Evolutionary conservation across 2,329 filamentous ascomycete genomes (phyloP).

Genomic region (Hypoxylon sp.): DNA sequence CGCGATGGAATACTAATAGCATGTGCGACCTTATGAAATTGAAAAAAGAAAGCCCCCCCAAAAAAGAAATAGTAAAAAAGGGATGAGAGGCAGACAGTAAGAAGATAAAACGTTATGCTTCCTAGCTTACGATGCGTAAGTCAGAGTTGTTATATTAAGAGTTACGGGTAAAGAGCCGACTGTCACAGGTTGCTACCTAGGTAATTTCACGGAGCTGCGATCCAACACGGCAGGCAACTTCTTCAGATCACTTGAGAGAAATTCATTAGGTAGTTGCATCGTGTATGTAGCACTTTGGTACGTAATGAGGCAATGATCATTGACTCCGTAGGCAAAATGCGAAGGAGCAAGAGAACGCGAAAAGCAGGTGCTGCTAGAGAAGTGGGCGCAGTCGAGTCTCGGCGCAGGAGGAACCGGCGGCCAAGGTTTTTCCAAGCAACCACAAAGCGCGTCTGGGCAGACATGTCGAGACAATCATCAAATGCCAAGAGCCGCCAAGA

Average conservation of each 20-base stretch:
- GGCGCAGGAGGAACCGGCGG: slow-evolving; percentile 47
- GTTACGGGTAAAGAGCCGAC: slow-evolving; percentile 5
- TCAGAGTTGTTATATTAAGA: neutral
- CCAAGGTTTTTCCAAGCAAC: slow-evolving; percentile 39
- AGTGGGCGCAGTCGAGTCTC: slow-evolving; percentile 49
- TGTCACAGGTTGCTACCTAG: slow-evolving; percentile 1
- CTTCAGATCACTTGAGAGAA: slow-evolving; percentile 13
- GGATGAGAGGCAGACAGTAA: neutral
- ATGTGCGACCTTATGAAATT: neutral
- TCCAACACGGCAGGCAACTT: slow-evolving; percentile 2
- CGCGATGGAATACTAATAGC: neutral
- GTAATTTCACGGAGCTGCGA: neutral
- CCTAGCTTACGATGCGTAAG: neutral
- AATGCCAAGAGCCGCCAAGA: slow-evolving; percentile 47
- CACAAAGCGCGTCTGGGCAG: slow-evolving; percentile 34
- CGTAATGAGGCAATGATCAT: slow-evolving; percentile 39
- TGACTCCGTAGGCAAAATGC: slow-evolving; percentile 11
- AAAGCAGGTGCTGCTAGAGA: slow-evolving; percentile 37
- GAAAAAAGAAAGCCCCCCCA: neutral
- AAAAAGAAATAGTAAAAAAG: neutral
- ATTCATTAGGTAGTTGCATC: slow-evolving; percentile 21
- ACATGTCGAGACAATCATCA: slow-evolving; percentile 47
- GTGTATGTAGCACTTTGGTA: slow-evolving; percentile 26
- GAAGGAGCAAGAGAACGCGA: slow-evolving; percentile 10
- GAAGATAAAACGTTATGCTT: neutral